Percentiles rank a stretch among this genome's conserved stretches.
These are phyloP conservation scores for Chaetoscypha palmicola DNA, from an alignment of 2,329 filamentous ascomycete species.

Conservation along the genomic window DNA sequence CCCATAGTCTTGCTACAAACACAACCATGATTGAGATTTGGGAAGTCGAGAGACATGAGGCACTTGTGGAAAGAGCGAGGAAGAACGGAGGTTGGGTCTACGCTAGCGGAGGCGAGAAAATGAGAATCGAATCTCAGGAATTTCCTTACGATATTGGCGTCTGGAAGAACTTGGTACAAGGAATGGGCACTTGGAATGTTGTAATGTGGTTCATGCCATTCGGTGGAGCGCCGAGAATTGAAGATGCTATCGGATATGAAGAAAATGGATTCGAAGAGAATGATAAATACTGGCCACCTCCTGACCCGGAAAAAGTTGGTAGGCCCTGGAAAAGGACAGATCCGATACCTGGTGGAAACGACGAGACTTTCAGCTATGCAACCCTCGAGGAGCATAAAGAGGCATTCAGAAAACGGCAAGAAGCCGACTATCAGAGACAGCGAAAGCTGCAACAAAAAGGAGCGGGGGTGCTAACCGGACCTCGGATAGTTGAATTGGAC, in stretches of 20 bases:
- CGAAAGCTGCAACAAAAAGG: constrained; percentile 29
- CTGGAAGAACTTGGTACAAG: constrained; percentile 65
- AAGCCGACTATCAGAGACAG: constrained; percentile 35
- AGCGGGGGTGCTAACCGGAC: background rate
- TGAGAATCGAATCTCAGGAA: constrained; percentile 58
- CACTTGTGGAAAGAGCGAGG: constrained; percentile 42
- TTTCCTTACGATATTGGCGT: constrained; percentile 79
- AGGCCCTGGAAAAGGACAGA: constrained; percentile 6
- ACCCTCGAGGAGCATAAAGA: constrained; percentile 35
- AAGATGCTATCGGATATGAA: constrained; percentile 48
- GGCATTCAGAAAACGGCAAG: constrained; percentile 44
- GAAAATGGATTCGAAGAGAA: constrained; percentile 71
- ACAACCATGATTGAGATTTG: constrained; percentile 76
- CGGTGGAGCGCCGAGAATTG: constrained; percentile 40
- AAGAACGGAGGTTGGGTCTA: constrained; percentile 35
- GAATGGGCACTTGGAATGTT: constrained; percentile 63
- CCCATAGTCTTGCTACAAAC: constrained; percentile 58
- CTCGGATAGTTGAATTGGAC: constrained; percentile 10
- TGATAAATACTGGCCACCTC: constrained; percentile 54
- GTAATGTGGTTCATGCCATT: constrained; percentile 66
- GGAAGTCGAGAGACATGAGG: constrained; percentile 61
- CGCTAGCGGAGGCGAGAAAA: constrained; percentile 40
- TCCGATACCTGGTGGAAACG: background rate
- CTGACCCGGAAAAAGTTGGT: constrained; percentile 52
- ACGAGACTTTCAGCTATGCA: constrained; percentile 12